Conservation (phyloP, 768 basidiomycete genomes). For the Boletus sensibilis region DNA sequence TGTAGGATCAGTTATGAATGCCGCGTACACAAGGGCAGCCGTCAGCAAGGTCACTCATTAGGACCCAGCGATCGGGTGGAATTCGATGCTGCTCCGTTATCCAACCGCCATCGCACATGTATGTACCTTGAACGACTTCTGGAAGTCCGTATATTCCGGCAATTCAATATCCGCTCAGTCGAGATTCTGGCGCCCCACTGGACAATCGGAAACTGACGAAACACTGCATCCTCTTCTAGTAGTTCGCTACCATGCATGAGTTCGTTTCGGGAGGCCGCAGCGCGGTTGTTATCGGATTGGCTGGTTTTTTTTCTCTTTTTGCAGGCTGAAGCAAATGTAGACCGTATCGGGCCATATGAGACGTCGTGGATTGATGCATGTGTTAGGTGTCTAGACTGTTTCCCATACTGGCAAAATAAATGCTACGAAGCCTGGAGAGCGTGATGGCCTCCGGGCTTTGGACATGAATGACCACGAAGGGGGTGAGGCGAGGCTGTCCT, state of each 20-base stretch:
- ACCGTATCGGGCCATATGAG: slow-evolving; percentile 9
- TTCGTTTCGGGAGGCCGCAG: slow-evolving; percentile 1
- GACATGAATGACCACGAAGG: background rate
- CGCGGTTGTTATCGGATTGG: slow-evolving; percentile 8
- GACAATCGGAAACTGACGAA: slow-evolving; percentile 8
- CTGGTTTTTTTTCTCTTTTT: background rate
- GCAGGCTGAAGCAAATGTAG: background rate
- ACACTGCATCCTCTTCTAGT: slow-evolving; percentile 19
- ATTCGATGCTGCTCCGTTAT: slow-evolving; percentile 18
- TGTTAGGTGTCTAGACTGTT: slow-evolving; percentile 13
- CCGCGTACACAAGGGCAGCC: slow-evolving; percentile 17
- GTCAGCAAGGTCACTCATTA: slow-evolving; percentile 9
- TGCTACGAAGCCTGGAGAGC: slow-evolving; percentile 8
- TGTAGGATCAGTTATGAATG: slow-evolving; percentile 25
- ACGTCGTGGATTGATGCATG: slow-evolving; percentile 18
- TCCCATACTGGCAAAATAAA: slow-evolving; percentile 7
- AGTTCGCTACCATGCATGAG: slow-evolving; percentile 14
- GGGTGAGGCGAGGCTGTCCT: slow-evolving; percentile 20
- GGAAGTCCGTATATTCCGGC: slow-evolving; percentile 28
- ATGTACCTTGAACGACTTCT: slow-evolving; percentile 23
- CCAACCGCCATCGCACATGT: slow-evolving; percentile 16
- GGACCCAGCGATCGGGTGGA: slow-evolving; percentile 17
- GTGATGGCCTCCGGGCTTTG: slow-evolving; percentile 7
- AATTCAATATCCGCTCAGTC: slow-evolving; percentile 35
- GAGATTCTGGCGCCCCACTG: slow-evolving; percentile 28